Evolutionary conservation across 495 filamentous ascomycete genomes (phyloP).

Genomic region (Tuber calosporum): DNA sequence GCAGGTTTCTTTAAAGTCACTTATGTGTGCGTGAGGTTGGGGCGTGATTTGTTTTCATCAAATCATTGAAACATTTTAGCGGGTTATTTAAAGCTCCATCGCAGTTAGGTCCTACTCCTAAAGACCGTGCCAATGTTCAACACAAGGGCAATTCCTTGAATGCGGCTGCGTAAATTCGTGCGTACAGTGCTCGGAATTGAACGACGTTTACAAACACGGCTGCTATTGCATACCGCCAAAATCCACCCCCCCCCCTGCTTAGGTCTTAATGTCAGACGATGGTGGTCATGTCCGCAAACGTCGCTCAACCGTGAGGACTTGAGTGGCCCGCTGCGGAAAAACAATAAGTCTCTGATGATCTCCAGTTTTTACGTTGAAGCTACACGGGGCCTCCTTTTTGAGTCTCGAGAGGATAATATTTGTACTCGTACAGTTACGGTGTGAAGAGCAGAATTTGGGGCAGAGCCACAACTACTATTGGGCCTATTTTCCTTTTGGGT

Average conservation of each 20-base stretch:
- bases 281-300: no score
- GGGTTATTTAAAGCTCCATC: not conserved
- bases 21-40: not conserved
- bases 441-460: not conserved
- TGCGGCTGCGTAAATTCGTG: not conserved
- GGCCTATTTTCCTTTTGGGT: not conserved
- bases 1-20: not conserved
- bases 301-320: no score
- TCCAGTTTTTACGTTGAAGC: not conserved
- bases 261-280: no score
- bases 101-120: not conserved
- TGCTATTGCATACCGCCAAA: no score
- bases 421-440: not conserved
- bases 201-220: no score
- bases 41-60: not conserved
- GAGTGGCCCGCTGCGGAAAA: not conserved
- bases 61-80: not conserved
- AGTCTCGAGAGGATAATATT: not conserved
- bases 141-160: not conserved
- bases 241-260: no score
- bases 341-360: not conserved
- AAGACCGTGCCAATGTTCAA: not conserved
- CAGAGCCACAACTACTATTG: not conserved
- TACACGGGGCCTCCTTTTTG: not conserved
- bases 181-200: not conserved